Evolutionary conservation across 257 asterid genomes (phyloP).

Genomic region (Plantago elongata): DNA sequence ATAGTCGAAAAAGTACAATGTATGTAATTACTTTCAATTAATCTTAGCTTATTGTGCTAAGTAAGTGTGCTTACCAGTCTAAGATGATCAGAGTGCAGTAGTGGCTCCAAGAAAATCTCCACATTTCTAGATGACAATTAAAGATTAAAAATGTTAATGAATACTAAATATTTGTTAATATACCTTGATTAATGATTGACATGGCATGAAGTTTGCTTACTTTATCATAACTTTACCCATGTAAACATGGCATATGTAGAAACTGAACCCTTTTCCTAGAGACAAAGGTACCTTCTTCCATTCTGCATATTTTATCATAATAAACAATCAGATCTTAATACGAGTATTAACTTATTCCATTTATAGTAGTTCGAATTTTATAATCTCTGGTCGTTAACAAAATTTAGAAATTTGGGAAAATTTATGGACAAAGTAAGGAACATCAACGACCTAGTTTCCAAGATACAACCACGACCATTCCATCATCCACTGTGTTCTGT

Average conservation of each 20-base stretch:
- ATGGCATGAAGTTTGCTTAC: slow-evolving; percentile 24
- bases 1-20: no score
- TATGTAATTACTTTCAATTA: no score
- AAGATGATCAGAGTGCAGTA: slow-evolving; percentile 46
- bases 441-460: slow-evolving; percentile 57
- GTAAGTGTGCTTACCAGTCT: slow-evolving; percentile 45
- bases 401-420: no score
- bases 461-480: slow-evolving; percentile 51
- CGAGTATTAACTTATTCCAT: no score
- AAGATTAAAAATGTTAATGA: neutral
- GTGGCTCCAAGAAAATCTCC: slow-evolving; percentile 68
- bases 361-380: no score
- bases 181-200: neutral
- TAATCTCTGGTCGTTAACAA: no score
- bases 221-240: slow-evolving; percentile 58
- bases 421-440: no score
- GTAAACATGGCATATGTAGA: slow-evolving; percentile 55
- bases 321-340: neutral
- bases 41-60: neutral
- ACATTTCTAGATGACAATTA: slow-evolving; percentile 38
- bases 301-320: slow-evolving; percentile 26
- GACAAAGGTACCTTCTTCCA: slow-evolving; percentile 43
- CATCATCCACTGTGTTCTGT: slow-evolving; percentile 50
- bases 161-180: no score
- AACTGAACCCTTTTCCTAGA: slow-evolving; percentile 64